Base-by-base conservation (phyloP, 169 alveolate genomes). In the Plasmodium coatneyi region DNA sequence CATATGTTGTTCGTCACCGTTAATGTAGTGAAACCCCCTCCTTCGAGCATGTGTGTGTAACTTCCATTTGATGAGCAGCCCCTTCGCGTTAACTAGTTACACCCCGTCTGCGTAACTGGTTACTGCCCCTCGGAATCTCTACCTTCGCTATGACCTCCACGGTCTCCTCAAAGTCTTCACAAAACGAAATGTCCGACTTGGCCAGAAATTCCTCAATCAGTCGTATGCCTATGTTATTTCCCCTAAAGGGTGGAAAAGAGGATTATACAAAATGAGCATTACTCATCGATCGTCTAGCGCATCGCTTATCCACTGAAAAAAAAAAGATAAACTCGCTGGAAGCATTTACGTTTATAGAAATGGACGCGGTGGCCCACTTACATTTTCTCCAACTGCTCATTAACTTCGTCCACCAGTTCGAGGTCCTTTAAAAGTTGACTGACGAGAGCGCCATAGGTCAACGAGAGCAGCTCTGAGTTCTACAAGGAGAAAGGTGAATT, bases 391-490 rank as follows among this genome's bases (percentile, higher is more conserved):
- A 98, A 95, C 84, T 97, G 98, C 0, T 95, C 96, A 95, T 98
- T 98, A 19, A 98, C 99, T 66, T 97, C 98, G 32, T 97, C 98
- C 70, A 98, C 97, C 78, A 96, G 95, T 43, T 98, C 99, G 10
- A 95, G 93, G 70, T 98, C 99, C 80, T 98, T 97, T 34, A 98
- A 94, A 80, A 98, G 84, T 84, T 98, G 98, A 52, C 98, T 97
- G 66, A 98, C 98, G 72, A 98, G 92, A 22, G 99, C 95, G 7
- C 99, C 99, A 92, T 98, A 98, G 52, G 98, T 97, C 74, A 98
- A 89, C 25, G 99, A 94, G 36, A 98, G 94, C 52, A 98, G 95
- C 83, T 98, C 99, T n/a, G 98, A 95, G 83, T 98, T 98, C 97
- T 96, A 87, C 36, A 30, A 81, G 5, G 28, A 41, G n/a, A 36